Evolutionary conservation across 2,329 filamentous ascomycete species (phyloP), one percentile per base, ranked within the genome.

Genomic region (Pezicula carpinea): DNA sequence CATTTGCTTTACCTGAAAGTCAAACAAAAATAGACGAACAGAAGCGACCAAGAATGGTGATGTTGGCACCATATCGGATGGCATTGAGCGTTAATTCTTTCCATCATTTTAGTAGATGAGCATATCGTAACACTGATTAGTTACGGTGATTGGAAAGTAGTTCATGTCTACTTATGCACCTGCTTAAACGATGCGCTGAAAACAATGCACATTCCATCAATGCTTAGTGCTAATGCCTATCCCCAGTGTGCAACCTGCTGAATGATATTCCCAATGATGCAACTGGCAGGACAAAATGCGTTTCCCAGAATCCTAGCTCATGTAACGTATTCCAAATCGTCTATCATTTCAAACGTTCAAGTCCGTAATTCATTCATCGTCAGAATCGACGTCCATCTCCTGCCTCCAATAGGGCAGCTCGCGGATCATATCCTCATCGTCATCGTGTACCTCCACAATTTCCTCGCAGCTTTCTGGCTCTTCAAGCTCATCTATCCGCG

Each of bases 391-490:
- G 39, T 63, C 59, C 61, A 62, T 60, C 19, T 53, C 43, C 46
- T 61, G 59, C 22, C 57, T 29, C 42, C 54, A 63, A 39, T 60
- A 63, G 26, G 61, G 60, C 31, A 63, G 44, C n/a, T 59, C 51
- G 22, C 54, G 47, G 34, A 50, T 44, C 14, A 43, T 36, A 5
- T 47, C 47, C 13, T 51, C 51, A 18, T 57, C 47, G 31, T 47
- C 49, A 17, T 49, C 48, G 17, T 49, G 32, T n/a, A 59, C 46
- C 13, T 59, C 58, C 2, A 63, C 41, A 7, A 60, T 40, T 41
- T 64, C 61, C 44, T 62, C 61, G 29, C 57, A 60, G 29, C 55
- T 59, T 18, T 63, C 61, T 7, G 62, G 60, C 43, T 64, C 62
- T 17, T 64, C 60, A 40, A 58, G 53, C 47, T 65, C 63, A 4